Conservation (phyloP, 148 eudicot species). For the Rhododendron vialii region DNA sequence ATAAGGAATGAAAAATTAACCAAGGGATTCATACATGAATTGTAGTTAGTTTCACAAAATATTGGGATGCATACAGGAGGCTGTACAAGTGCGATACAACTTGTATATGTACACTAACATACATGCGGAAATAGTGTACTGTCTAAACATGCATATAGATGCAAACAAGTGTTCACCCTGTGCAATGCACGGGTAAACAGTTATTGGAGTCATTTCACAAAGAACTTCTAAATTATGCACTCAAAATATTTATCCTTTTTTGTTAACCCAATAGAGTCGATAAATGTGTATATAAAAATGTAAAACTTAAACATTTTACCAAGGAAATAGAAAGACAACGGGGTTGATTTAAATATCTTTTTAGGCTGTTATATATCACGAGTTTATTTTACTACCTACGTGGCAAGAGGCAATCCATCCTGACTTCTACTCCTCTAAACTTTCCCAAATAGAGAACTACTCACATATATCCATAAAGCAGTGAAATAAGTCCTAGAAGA, state of each 20-base stretch:
- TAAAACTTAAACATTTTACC: background rate
- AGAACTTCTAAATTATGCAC: background rate
- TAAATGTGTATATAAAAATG: background rate
- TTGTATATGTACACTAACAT: background rate
- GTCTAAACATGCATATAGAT: background rate
- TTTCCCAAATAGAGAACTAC: too few relatives aligned
- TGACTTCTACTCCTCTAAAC: too few relatives aligned
- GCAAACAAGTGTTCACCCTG: background rate
- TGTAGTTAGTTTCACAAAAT: background rate
- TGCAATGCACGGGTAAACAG: background rate
- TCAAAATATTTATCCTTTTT: background rate
- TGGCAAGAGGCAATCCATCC: too few relatives aligned
- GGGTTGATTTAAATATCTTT: too few relatives aligned
- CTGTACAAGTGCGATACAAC: background rate
- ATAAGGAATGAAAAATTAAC: slow-evolving; percentile 9
- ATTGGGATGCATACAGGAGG: background rate
- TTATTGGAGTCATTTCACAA: background rate
- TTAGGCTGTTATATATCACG: too few relatives aligned
- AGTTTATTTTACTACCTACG: too few relatives aligned
- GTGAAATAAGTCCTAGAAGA: too few relatives aligned
- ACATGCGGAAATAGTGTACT: background rate
- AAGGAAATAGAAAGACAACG: too few relatives aligned
- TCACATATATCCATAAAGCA: too few relatives aligned
- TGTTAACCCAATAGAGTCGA: background rate
- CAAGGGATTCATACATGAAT: background rate